phyloP scores from a whole-genome alignment of 106 monocot genomes.

The Xerophyta viscosa region DNA sequence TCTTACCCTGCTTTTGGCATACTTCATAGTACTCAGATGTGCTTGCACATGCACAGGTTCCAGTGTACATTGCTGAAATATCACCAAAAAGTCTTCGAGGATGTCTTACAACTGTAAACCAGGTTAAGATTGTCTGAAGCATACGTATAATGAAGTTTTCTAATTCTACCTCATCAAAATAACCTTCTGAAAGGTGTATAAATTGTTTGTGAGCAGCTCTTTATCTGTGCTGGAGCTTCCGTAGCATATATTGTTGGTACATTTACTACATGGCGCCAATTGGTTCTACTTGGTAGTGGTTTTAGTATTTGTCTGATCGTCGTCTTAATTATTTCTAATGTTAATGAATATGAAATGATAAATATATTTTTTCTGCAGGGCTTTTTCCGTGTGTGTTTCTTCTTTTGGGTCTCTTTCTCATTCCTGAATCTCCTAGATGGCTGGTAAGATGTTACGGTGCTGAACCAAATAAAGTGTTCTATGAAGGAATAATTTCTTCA shows the following conservation, averaged over 20 bases:
- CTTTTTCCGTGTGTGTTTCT: constrained; percentile 50
- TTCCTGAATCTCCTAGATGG: constrained; percentile 92
- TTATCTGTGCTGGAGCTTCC: constrained; percentile 48
- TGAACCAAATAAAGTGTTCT: not conserved
- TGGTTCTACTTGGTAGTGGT: constrained; percentile 36
- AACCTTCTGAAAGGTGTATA: too few relatives aligned
- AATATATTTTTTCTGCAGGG: constrained; percentile 21
- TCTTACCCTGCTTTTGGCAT: too few relatives aligned
- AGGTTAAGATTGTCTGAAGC: constrained; percentile 24
- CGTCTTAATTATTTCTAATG: too few relatives aligned
- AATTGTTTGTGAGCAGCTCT: constrained; percentile 25
- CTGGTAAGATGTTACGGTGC: constrained; percentile 32
- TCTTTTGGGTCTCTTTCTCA: constrained; percentile 53
- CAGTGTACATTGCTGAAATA: constrained; percentile 79
- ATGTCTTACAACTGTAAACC: constrained; percentile 55
- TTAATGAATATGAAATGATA: too few relatives aligned
- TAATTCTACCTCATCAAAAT: too few relatives aligned
- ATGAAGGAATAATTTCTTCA: not conserved
- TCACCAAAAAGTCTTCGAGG: constrained; percentile 69
- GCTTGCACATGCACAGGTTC: constrained; percentile 30
- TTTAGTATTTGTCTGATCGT: not conserved
- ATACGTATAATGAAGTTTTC: too few relatives aligned
- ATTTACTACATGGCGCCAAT: constrained; percentile 44
- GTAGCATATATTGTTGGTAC: constrained; percentile 50
- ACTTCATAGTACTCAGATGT: too few relatives aligned